phyloP scores from a whole-genome alignment of 495 filamentous ascomycete species.

The Penicillium longicatenatum region DNA sequence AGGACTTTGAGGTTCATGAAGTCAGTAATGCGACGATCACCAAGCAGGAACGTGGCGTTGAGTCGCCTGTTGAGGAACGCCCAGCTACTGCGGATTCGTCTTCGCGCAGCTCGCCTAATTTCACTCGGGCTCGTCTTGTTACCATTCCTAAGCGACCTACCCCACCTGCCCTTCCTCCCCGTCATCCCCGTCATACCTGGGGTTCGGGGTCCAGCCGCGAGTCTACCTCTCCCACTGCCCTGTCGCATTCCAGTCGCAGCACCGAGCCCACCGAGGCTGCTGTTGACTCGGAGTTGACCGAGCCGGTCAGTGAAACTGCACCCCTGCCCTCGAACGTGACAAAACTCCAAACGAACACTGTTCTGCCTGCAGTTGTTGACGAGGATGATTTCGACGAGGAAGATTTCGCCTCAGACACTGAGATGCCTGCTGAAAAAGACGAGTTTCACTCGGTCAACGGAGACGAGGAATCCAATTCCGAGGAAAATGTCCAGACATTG shows the following conservation, averaged over 20 bases:
- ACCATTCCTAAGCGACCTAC: slow-evolving; percentile 71
- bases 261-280: slow-evolving; percentile 23
- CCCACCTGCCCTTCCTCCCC: slow-evolving; percentile 65
- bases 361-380: slow-evolving; percentile 17
- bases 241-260: slow-evolving; percentile 28
- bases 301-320: slow-evolving; percentile 13
- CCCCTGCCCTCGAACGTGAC: slow-evolving; percentile 25
- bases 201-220: slow-evolving; percentile 31
- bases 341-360: slow-evolving; percentile 18
- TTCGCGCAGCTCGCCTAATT: slow-evolving; percentile 47
- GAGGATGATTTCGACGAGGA: slow-evolving; percentile 27
- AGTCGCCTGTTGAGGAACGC: slow-evolving; percentile 47
- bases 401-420: slow-evolving; percentile 20
- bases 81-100: slow-evolving; percentile 37
- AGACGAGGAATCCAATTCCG: slow-evolving; percentile 5
- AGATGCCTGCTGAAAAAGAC: slow-evolving; percentile 31
- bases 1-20: slow-evolving; percentile 47
- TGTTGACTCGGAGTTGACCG: slow-evolving; percentile 14
- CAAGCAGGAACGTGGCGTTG: slow-evolving; percentile 51
- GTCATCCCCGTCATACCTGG: slow-evolving; percentile 55
- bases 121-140: slow-evolving; percentile 66
- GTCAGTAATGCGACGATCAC: slow-evolving; percentile 45
- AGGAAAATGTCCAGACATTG: neutral
- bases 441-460: slow-evolving; percentile 52
- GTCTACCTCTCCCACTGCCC: slow-evolving; percentile 29